Evolutionary conservation across 1,284 basidiomycete genomes (phyloP), one percentile per base, ranked within the genome.

Genomic region (Tilletia indica): DNA sequence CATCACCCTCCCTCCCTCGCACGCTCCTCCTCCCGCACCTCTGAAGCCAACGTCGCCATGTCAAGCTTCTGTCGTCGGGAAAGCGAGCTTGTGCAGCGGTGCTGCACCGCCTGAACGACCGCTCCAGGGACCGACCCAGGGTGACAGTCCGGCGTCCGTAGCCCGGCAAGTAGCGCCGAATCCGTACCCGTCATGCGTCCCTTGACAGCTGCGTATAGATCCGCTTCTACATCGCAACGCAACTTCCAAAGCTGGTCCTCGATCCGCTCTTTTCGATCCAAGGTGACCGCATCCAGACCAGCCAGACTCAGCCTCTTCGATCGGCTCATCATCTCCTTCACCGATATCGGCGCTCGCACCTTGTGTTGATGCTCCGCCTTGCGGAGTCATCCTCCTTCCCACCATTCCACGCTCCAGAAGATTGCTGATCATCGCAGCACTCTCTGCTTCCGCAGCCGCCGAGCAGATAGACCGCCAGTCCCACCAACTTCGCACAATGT

Each of bases 221-320:
- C 82, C 51, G 74, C 76, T 49, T 83, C 82, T 0, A 83, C 81
- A 61, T 82, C 82, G 58, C 80, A 77, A 3, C 82, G 76, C 66
- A 83, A 71, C 21, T 76, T 74, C 82, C 82, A 83, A 11, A 83
- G 74, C 68, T 79, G 74, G 42, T 74, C 72, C 67, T 82, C 81
- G 67, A 82, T 78, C 11, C 74, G 76, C 67, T 77, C 72, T 70
- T 79, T 78, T 12, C 77, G 73, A 54, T 78, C 75, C 54, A 76
- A 73, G 78, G 80, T 79, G 64, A 81, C 78, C 14, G 75, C 76
- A 71, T 81, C 80, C 12, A 76, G 72, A 25, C 51, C 51, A 6
- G 51, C 51, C 51, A 25, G 21, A 19, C 21, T 54, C 11, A 54
- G 51, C 21, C 16, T 25, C 51, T 54, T 54, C 12, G 11, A 12